Base-by-base conservation (phyloP, 208 protist genomes). In the Leishmania amazonensis region DNA sequence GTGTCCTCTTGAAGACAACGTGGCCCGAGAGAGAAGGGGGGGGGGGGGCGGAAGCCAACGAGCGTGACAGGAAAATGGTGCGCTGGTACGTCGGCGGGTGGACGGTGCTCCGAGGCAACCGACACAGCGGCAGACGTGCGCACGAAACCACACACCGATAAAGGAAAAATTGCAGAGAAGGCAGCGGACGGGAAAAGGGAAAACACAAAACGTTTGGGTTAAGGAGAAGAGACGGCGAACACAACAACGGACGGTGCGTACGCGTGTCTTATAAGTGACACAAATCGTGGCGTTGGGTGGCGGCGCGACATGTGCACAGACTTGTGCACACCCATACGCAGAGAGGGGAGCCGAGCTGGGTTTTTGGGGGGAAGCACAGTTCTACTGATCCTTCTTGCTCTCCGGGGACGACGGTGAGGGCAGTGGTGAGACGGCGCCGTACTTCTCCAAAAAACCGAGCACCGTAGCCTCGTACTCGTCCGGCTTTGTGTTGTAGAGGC, bases 401-500 rank as follows among this genome's bases (percentile, higher is more conserved):
- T 84, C 64, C 19, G 38, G 0, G 8, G 53, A 57, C 24, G 78
- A 11, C 17, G 45, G 0, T 24, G 68, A 62, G 31, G 78, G 28
- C 58, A 77, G 74, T n/a, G 58, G 24, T 17, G 45, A n/a, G 53
- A 47, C 51, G 15, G 65, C 71, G 65, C 85, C 85, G 80, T 91
- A 86, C 77, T 86, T 89, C 21, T 84, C 75, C 31, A 96, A 79
- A 58, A 97, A 97, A 1, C 53, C 58, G 24, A 96, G 77, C 71
- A 98, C 92, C 13, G 84, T 88, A 21, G 79, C 65, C 74, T 94
- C 91, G 83, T 92, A 98, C 70, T 97, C 94, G 49, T 96, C 90
- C 11, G 93, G 89, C 68, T 93, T 73, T 24, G 87, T 93, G 85
- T 98, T 97, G 84, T 97, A 97, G 60, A 98, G 81, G 3, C 94